These are phyloP conservation scores for Anthracocystis panici-leucophaei DNA, from an alignment of 1,284 basidiomycete species.

Conservation along the genomic window DNA sequence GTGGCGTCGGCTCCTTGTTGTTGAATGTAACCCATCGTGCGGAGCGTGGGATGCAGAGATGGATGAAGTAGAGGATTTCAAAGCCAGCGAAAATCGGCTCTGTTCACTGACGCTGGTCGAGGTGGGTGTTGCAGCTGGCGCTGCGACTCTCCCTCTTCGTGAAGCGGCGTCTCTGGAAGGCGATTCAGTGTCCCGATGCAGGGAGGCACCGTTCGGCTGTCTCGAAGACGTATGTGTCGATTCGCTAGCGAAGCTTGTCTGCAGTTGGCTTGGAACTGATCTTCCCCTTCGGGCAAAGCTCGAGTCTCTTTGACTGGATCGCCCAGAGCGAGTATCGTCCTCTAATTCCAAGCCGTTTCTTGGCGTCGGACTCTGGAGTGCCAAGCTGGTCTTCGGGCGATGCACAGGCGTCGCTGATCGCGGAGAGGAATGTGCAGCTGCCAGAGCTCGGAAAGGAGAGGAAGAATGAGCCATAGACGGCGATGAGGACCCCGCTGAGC, in stretches of 20 bases:
- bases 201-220: neutral
- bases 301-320: conserved; percentile 2
- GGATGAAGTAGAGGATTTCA: conserved; percentile 29
- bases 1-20: neutral
- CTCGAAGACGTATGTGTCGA: neutral
- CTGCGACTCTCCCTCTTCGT: conserved; percentile 2
- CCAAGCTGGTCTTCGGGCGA: conserved; percentile 26
- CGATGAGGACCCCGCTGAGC: conserved; percentile 26
- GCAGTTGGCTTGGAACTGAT: conserved; percentile 15
- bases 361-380: neutral
- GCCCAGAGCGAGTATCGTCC: neutral
- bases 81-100: conserved; percentile 28
- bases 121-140: conserved; percentile 7
- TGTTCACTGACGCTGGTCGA: conserved; percentile 22
- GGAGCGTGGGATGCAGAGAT: conserved; percentile 12
- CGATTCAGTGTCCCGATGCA: conserved; percentile 3
- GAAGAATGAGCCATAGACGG: conserved; percentile 15
- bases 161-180: conserved; percentile 16
- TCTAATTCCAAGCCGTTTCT: neutral
- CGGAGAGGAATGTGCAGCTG: neutral
- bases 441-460: conserved; percentile 16
- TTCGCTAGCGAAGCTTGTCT: neutral
- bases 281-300: conserved; percentile 8
- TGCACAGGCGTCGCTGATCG: conserved; percentile 5
- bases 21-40: neutral